Base-by-base conservation (phyloP, 192 early-diverging fungal species). In the Mortierella alpina region DNA sequence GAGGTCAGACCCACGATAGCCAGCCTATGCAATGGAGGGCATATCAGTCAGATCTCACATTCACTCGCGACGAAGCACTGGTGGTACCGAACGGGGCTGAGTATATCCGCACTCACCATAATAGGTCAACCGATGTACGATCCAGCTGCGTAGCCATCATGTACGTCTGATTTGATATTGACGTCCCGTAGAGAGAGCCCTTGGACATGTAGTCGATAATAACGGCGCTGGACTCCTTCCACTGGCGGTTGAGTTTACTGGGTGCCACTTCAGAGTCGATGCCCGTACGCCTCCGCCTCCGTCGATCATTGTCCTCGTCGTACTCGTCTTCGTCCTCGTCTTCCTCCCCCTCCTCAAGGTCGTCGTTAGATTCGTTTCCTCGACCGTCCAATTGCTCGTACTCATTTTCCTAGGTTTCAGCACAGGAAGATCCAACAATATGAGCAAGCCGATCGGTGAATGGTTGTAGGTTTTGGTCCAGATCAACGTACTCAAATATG, bases 141-240 rank as follows among this genome's bases (percentile, higher is more conserved):
- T 90, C 91, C 7, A 98, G 70, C 72, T 96, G 93, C 20, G 83
- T 86, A 12, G 92, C 89, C 63, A 98, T 84, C 67, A 84, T 82
- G 82, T 96, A 95, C 52, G 93, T 70, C 46, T 91, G 85, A 13
- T 91, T 87, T 1, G 94, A 83, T 10, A 93, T 91, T 13, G 95
- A 89, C 59, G 91, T 89, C 0, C 95, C 94, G 70, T 89, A 88
- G 12, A 48, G 31, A 4, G 62, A 68, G 13, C 95, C 96, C 54
- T 90, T 90, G n/a, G 87, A 80, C 82, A 96, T 97, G 69, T 98
- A 96, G 41, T 94, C 88, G 51, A 91, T 86, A 4, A 97, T 82
- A 12, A 89, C 59, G 8, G 79, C 63, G 50, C 73, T 75, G 48
- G 87, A 64, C n/a, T 66, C 68, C 15, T 66, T 78, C 44, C 86